Evolutionary conservation across 305 asterid genomes (phyloP).

Genomic region (Solanum chacoense): DNA sequence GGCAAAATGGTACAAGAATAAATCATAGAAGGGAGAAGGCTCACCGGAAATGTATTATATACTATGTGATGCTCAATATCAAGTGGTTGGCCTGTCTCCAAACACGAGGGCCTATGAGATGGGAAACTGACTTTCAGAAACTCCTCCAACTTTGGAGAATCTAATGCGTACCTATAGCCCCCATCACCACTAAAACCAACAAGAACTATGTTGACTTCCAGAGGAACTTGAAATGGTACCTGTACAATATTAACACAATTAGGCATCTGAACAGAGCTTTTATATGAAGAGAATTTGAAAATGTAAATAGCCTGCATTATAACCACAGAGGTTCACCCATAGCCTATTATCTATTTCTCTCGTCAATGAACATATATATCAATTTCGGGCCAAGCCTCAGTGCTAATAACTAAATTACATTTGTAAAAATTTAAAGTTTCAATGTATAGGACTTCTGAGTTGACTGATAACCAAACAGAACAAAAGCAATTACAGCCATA

Average conservation of each 20-base stretch:
- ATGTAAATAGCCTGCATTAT: not conserved
- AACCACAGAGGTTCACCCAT: not conserved
- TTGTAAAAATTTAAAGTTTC: not conserved
- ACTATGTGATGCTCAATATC: constrained; percentile 93
- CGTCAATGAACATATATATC: not conserved
- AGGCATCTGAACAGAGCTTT: constrained; percentile 1
- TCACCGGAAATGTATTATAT: constrained; percentile 77
- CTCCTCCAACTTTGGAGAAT: constrained; percentile 82
- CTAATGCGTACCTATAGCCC: constrained; percentile 70
- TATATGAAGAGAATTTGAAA: not conserved
- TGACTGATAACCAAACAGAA: not conserved
- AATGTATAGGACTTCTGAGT: not conserved
- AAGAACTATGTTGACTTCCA: constrained; percentile 90
- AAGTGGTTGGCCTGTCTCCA: constrained; percentile 90
- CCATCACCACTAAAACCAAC: constrained; percentile 91
- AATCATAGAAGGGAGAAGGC: constrained; percentile 14
- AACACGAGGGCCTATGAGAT: constrained; percentile 84
- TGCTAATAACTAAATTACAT: not conserved
- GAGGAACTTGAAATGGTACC: constrained; percentile 99
- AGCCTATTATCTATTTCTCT: not conserved
- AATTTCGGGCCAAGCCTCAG: not conserved
- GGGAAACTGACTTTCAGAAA: constrained; percentile 79
- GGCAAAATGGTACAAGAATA: not conserved
- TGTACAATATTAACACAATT: constrained; percentile 18
- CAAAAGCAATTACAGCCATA: not conserved